phyloP scores from a whole-genome alignment of 129 eudicot genomes.

The Ambrosia artemisiifolia region DNA sequence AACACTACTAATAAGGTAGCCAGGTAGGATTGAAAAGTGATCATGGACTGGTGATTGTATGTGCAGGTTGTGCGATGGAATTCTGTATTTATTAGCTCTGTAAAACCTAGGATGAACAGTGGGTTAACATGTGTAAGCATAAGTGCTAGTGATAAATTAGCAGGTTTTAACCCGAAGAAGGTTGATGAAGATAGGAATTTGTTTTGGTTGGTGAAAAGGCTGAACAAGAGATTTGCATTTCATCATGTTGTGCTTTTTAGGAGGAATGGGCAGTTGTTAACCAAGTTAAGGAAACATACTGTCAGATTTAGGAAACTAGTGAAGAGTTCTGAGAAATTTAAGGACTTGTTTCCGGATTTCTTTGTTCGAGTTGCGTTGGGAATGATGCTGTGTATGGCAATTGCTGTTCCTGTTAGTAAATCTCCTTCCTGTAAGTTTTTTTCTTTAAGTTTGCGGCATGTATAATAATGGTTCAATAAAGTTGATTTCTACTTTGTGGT shows the following conservation, averaged over 20 bases:
- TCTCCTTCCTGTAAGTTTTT: slow-evolving; percentile 73
- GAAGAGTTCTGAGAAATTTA: slow-evolving; percentile 36
- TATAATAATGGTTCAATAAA: not conserved
- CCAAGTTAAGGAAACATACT: slow-evolving; percentile 36
- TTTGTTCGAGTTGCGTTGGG: slow-evolving; percentile 56
- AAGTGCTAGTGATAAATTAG: slow-evolving; percentile 23
- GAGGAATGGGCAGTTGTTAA: slow-evolving; percentile 29
- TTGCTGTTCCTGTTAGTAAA: slow-evolving; percentile 52
- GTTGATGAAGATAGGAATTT: slow-evolving; percentile 5
- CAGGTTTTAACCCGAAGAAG: slow-evolving; percentile 14
- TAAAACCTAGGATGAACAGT: slow-evolving; percentile 31
- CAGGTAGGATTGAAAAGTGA: not conserved
- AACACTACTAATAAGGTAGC: no score
- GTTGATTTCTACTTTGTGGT: not conserved
- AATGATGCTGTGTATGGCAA: slow-evolving; percentile 65
- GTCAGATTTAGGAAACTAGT: slow-evolving; percentile 28
- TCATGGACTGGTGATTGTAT: slow-evolving; percentile 4
- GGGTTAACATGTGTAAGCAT: slow-evolving; percentile 27
- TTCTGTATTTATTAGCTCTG: slow-evolving; percentile 25
- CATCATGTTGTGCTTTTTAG: slow-evolving; percentile 23
- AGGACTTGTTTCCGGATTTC: slow-evolving; percentile 28
- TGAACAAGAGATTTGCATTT: slow-evolving; percentile 22
- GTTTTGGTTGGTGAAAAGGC: slow-evolving; percentile 29
- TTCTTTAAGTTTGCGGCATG: not conserved
- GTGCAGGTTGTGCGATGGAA: slow-evolving; percentile 50